A percentile compares a stretch with the other conserved stretches of the same genome.
Evolutionary conservation across 441 rosid species (phyloP).

Genomic region (Adansonia madagascariensis): DNA sequence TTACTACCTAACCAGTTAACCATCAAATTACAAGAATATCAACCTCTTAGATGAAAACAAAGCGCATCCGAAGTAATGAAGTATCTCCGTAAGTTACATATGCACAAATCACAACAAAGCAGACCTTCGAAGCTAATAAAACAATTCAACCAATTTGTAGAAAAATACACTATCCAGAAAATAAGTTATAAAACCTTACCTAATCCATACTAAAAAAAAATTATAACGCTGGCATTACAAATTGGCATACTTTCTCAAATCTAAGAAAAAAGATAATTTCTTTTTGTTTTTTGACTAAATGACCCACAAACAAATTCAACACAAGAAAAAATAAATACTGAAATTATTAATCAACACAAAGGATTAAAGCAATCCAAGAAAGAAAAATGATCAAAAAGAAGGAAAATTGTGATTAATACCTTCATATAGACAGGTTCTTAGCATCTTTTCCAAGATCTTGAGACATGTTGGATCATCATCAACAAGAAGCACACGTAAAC

Average conservation of each 20-base stretch:
- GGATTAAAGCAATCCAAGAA: background rate
- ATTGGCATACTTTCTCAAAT: constrained; percentile 27
- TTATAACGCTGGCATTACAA: constrained; percentile 23
- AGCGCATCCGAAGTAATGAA: too few relatives aligned
- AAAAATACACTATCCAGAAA: background rate
- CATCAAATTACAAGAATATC: too few relatives aligned
- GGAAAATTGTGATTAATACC: constrained; percentile 42
- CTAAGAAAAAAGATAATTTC: constrained; percentile 17
- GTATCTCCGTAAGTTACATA: background rate
- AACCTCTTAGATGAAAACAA: too few relatives aligned
- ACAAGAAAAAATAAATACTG: constrained; percentile 11
- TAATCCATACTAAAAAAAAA: constrained; percentile 13
- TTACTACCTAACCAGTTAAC: too few relatives aligned
- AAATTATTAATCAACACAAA: constrained; percentile 4
- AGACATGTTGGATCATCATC: constrained; percentile 98
- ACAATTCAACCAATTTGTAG: background rate
- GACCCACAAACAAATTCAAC: constrained; percentile 26
- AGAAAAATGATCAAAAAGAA: background rate
- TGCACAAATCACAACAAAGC: constrained; percentile 25
- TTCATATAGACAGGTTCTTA: constrained; percentile 68
- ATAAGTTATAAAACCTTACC: constrained; percentile 18
- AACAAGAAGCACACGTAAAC: constrained; percentile 82
- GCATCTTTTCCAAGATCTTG: constrained; percentile 87
- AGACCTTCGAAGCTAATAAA: constrained; percentile 19
- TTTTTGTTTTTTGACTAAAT: constrained; percentile 4